Conservation (phyloP, 495 filamentous ascomycete genomes). For the Neurospora tetraspora region DNA sequence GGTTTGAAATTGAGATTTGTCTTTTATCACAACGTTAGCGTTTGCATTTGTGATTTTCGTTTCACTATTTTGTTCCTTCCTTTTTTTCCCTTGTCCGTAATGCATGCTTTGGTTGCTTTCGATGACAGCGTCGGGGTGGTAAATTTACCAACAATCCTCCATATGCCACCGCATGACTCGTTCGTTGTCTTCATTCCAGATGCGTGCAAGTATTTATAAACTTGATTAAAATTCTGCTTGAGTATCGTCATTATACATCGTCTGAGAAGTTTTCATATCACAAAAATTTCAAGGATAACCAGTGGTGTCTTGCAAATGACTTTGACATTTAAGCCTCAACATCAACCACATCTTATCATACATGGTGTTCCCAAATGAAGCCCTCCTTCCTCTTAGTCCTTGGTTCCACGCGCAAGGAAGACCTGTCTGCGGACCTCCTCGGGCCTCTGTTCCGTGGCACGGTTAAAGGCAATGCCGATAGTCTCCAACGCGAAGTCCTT, state of each 20-base stretch:
- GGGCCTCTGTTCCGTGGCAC: neutral
- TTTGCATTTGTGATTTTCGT: neutral
- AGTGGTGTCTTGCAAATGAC: neutral
- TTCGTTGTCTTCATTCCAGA: neutral
- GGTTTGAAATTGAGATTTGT: neutral
- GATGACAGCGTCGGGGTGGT: neutral
- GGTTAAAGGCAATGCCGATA: constrained; percentile 21
- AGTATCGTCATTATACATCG: neutral
- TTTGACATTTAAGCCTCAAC: neutral
- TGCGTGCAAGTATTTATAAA: neutral
- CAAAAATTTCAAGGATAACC: neutral
- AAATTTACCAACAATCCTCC: neutral
- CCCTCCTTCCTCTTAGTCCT: constrained; percentile 4
- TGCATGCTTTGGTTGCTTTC: neutral
- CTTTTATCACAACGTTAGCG: neutral
- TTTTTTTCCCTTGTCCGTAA: neutral
- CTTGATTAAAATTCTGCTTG: neutral
- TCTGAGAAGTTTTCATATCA: neutral
- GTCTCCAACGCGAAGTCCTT: constrained; percentile 32
- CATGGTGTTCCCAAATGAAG: neutral
- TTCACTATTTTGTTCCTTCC: neutral
- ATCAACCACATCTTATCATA: neutral
- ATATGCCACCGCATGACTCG: neutral
- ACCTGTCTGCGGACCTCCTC: constrained; percentile 10
- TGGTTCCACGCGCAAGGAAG: constrained; percentile 20